Conservation (phyloP, 345 rosid species). For the Lepidium sativum region DNA sequence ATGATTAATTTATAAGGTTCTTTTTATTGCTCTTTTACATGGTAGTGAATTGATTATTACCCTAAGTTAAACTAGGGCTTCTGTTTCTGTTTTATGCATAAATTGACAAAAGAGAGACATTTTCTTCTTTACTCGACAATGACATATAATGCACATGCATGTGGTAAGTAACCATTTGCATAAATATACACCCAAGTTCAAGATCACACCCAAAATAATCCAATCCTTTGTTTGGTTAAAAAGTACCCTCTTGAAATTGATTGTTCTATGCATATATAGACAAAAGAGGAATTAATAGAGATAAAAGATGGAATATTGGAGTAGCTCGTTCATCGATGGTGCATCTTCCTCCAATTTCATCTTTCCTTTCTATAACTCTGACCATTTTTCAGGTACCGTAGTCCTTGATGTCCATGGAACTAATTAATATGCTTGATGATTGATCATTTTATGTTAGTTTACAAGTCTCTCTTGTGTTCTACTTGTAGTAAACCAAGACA, state of each 20-base stretch:
- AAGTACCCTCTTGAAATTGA: not conserved
- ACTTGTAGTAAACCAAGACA: not conserved
- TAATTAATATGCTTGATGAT: not conserved
- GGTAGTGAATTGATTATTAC: no score
- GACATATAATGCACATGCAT: not conserved
- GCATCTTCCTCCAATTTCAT: conserved; percentile 15
- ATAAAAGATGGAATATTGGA: conserved; percentile 22
- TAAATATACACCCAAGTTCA: conserved; percentile 5
- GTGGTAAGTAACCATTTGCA: not conserved
- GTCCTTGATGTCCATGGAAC: not conserved
- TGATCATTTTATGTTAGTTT: not conserved
- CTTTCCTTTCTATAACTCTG: conserved; percentile 9
- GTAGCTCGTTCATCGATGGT: conserved; percentile 13
- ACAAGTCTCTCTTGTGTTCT: not conserved
- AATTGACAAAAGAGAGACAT: no score
- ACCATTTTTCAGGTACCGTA: conserved; percentile 33
- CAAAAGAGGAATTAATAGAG: not conserved
- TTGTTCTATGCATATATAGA: not conserved
- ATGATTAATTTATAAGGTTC: no score
- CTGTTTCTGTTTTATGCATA: no score
- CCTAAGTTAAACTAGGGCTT: no score
- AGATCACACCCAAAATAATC: not conserved
- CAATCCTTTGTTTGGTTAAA: conserved; percentile 4
- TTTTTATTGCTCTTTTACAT: no score
- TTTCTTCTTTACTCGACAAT: no score